A percentile compares a stretch with the other conserved stretches of the same genome.
phyloP scores from a whole-genome alignment of 2,329 filamentous ascomycete species.

The Scedosporium dehoogii region DNA sequence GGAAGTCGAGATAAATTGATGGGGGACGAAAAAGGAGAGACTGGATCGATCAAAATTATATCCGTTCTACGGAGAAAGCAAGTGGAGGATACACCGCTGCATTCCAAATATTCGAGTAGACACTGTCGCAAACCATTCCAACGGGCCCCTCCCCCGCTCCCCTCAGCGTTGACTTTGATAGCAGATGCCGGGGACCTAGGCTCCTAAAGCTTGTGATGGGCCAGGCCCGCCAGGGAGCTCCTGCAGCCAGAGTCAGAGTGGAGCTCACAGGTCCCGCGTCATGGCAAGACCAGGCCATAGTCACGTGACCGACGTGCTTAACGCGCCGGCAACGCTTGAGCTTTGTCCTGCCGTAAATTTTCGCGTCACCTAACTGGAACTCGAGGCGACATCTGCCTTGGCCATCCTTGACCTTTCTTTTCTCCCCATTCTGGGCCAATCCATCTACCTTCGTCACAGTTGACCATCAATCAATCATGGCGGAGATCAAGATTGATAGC shows the following conservation, averaged over 20 bases:
- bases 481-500: constrained; percentile 91
- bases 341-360: constrained; percentile 1
- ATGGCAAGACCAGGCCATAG: neutral
- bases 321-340: constrained; percentile 1
- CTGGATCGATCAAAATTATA: neutral
- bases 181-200: neutral
- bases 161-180: neutral
- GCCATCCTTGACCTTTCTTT: neutral
- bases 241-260: too few species aligned
- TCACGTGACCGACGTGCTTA: constrained; percentile 5
- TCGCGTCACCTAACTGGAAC: constrained; percentile 2
- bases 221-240: too few species aligned
- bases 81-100: neutral
- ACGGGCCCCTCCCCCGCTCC: neutral
- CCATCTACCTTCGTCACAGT: neutral
- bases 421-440: neutral
- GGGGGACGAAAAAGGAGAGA: neutral
- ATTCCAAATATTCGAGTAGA: neutral
- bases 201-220: neutral
- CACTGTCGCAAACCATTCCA: neutral
- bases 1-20: neutral
- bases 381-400: neutral
- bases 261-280: too few species aligned
- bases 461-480: constrained; percentile 31
- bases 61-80: neutral